Percentiles rank a stretch among this genome's conserved stretches.
These are phyloP conservation scores for Phaeolepiota aurea DNA, from an alignment of 768 basidiomycete genomes.

Conservation along the genomic window DNA sequence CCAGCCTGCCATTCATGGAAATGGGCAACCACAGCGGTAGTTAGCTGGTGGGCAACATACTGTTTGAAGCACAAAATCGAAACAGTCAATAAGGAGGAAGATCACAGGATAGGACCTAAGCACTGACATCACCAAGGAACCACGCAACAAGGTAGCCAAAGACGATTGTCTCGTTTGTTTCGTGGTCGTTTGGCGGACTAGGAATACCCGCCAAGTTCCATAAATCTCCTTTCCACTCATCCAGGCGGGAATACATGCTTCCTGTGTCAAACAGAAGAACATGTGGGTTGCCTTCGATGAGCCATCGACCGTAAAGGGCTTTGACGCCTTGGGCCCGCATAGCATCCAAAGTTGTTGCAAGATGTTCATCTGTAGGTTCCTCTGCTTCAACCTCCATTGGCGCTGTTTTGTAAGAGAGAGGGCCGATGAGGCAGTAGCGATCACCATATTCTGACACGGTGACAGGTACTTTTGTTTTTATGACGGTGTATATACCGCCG, in stretches of 20 bases:
- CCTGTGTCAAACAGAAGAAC: conserved; percentile 96
- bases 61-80: conserved; percentile 16
- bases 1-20: conserved; percentile 99
- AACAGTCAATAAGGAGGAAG: conserved; percentile 4
- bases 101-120: conserved; percentile 6
- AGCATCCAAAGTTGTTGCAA: conserved; percentile 65
- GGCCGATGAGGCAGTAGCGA: conserved; percentile 93
- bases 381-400: conserved; percentile 98
- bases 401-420: conserved; percentile 96
- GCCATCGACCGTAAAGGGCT: conserved; percentile 92
- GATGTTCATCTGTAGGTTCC: conserved; percentile 76
- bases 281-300: conserved; percentile 93
- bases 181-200: conserved; percentile 90
- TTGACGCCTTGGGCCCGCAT: conserved; percentile 93
- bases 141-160: conserved; percentile 98
- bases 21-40: conserved; percentile 89
- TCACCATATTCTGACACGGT: conserved; percentile 94
- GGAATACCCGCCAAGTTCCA: conserved; percentile 99
- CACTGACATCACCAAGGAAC: conserved; percentile 95
- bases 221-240: conserved; percentile 98
- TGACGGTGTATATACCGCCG: conserved; percentile 98
- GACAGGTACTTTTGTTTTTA: conserved; percentile 98
- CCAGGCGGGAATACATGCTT: conserved; percentile 76
- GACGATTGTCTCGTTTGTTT: conserved; percentile 97
- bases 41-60: conserved; percentile 77